These are phyloP conservation scores for Cetraspora pellucida DNA, from an alignment of 192 early-diverging fungal genomes.

Conservation along the genomic window DNA sequence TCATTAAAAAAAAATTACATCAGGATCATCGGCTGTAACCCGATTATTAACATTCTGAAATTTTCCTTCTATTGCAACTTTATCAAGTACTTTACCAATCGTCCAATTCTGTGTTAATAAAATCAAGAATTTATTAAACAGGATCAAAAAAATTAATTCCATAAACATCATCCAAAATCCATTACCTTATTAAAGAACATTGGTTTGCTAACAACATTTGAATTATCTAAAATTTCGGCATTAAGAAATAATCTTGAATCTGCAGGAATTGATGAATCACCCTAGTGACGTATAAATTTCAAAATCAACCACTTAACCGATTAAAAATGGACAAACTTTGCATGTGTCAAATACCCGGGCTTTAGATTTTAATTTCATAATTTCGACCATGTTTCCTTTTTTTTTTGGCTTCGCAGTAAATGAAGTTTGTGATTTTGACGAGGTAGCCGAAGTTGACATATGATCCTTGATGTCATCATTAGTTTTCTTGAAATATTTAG, in stretches of 20 bases:
- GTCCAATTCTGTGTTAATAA: constrained; percentile 28
- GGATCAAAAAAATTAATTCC: background rate
- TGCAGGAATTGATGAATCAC: constrained; percentile 32
- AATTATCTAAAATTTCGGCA: constrained; percentile 34
- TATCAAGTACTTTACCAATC: constrained; percentile 37
- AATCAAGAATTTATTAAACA: background rate
- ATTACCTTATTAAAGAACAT: constrained; percentile 43
- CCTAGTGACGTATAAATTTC: background rate
- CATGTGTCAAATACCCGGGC: constrained; percentile 28
- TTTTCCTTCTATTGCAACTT: constrained; percentile 28
- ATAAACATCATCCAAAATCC: background rate
- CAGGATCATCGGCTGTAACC: constrained; percentile 18
- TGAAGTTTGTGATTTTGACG: background rate
- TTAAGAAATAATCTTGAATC: constrained; percentile 34
- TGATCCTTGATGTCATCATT: background rate
- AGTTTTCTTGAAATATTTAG: constrained; percentile 27
- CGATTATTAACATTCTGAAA: constrained; percentile 37
- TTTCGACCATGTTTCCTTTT: constrained; percentile 28
- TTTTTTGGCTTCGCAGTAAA: constrained; percentile 16
- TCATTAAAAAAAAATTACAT: constrained; percentile 17
- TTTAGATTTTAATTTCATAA: constrained; percentile 41
- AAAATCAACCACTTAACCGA: background rate
- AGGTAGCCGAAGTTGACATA: background rate
- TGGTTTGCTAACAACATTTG: constrained; percentile 8
- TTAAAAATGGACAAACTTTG: background rate